phyloP scores from a whole-genome alignment of 169 alveolate species.

The Toxoplasma gondii region DNA sequence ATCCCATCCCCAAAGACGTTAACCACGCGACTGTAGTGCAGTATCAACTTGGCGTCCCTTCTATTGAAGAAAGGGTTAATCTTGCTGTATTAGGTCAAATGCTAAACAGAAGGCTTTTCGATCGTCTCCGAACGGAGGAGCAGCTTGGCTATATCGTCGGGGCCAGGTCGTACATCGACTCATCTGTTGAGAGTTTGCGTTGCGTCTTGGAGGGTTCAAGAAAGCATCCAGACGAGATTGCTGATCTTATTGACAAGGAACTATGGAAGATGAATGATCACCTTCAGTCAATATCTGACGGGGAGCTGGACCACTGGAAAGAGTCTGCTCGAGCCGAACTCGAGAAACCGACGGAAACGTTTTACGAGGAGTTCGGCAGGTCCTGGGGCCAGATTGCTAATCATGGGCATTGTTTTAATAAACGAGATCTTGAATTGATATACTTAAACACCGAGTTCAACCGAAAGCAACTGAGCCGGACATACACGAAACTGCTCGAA shows the following conservation, averaged over 20 bases:
- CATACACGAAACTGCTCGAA: slow-evolving; percentile 54
- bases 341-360: slow-evolving; percentile 45
- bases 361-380: slow-evolving; percentile 57
- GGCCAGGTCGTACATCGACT: slow-evolving; percentile 62
- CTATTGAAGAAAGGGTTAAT: slow-evolving; percentile 71
- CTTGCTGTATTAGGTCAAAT: slow-evolving; percentile 59
- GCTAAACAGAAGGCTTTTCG: slow-evolving; percentile 63
- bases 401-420: slow-evolving; percentile 64
- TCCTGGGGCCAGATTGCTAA: slow-evolving; percentile 58
- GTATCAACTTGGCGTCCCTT: slow-evolving; percentile 71
- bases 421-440: slow-evolving; percentile 44
- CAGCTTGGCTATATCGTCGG: slow-evolving; percentile 72
- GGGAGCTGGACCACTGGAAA: slow-evolving; percentile 65
- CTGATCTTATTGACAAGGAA: slow-evolving; percentile 54
- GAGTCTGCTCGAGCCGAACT: slow-evolving; percentile 62
- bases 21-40: slow-evolving; percentile 67
- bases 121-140: slow-evolving; percentile 70
- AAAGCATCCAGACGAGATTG: slow-evolving; percentile 69
- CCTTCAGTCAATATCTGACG: slow-evolving; percentile 56
- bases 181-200: slow-evolving; percentile 56
- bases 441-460: slow-evolving; percentile 54
- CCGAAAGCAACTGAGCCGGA: slow-evolving; percentile 50
- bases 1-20: slow-evolving; percentile 68
- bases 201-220: slow-evolving; percentile 66
- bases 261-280: slow-evolving; percentile 34